Evolutionary conservation across 2,329 filamentous ascomycete genomes (phyloP), one percentile per base, ranked within the genome.

Genomic region (Ceratocystis albifundus): DNA sequence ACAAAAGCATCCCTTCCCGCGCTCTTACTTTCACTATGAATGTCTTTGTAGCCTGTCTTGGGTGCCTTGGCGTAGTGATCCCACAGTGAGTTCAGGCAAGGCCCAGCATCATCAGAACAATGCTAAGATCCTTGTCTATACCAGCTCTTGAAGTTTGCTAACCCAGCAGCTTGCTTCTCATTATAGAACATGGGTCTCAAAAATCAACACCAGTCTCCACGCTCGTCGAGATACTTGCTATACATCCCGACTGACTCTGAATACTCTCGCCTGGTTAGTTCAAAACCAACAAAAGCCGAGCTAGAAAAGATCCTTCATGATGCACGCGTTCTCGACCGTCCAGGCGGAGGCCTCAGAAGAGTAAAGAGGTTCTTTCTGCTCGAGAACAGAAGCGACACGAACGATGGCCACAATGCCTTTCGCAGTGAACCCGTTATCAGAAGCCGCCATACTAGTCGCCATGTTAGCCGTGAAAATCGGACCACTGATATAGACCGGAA

Each of bases 181-280:
- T 1, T 36, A n/a, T 36, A 59, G 55, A 59, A 59, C 15, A 59
- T 59, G 55, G 28, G 55, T 59, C 30, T 59, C 55, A 59, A 59
- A 59, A 59, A 32, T 17, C 55, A 59, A 2, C 55, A 20, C 22
- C 55, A 36, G 12, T 30, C 55, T 36, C 28, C 55, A 59, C 28
- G 55, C 22, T 59, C 55, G 15, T 59, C 55, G 55, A 59, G 48
- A 30, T 67, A 67, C 53, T 48, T 67, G 41, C 65, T 67, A 4
- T 67, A 67, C 46, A 67, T 67, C 65, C 65, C 65, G 15, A 64
- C 65, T 22, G 65, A 67, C 20, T 59, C 61, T 20, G 65, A 67
- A 64, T 67, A 62, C 53, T 64, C 65, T 57, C 65, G 62, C 7
- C 50, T 67, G 8, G 62, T 63, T 62, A 63, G 41, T 5, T 57